Evolutionary conservation across 768 basidiomycete species (phyloP).

Genomic region (Mycena indigotica): DNA sequence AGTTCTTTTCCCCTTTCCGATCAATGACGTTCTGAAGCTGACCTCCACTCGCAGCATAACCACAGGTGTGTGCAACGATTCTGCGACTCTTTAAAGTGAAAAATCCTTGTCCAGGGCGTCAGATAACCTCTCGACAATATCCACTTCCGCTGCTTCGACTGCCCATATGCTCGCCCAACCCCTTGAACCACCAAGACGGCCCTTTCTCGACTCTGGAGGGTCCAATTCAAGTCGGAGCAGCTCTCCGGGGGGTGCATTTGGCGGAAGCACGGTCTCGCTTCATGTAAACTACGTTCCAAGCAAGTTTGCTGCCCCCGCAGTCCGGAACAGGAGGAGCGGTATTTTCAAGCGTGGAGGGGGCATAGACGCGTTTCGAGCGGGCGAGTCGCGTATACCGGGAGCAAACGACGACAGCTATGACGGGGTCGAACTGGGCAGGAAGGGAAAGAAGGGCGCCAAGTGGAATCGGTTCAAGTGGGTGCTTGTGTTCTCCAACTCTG

Average conservation of each 20-base stretch:
- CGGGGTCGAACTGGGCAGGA: constrained; percentile 29
- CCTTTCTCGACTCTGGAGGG: constrained; percentile 3
- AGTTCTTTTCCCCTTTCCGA: no score
- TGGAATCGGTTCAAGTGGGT: constrained; percentile 73
- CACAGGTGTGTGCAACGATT: no score
- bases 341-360: constrained; percentile 55
- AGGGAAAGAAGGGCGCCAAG: constrained; percentile 39
- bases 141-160: constrained; percentile 8
- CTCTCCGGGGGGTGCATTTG: constrained; percentile 17
- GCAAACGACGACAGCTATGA: constrained; percentile 48
- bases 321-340: constrained; percentile 37
- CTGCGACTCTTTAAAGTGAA: no score
- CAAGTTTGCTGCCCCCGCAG: constrained; percentile 53
- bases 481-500: constrained; percentile 52
- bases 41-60: no score
- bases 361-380: constrained; percentile 50
- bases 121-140: constrained; percentile 5
- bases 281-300: constrained; percentile 62
- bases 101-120: constrained; percentile 9
- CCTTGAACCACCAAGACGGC: constrained; percentile 18
- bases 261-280: constrained; percentile 29
- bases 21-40: no score
- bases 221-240: constrained; percentile 13
- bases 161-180: constrained; percentile 7
- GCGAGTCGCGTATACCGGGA: constrained; percentile 42